Evolutionary conservation across 805 yeast genomes (phyloP).

Genomic region (Metschnikowia gelsemii): DNA sequence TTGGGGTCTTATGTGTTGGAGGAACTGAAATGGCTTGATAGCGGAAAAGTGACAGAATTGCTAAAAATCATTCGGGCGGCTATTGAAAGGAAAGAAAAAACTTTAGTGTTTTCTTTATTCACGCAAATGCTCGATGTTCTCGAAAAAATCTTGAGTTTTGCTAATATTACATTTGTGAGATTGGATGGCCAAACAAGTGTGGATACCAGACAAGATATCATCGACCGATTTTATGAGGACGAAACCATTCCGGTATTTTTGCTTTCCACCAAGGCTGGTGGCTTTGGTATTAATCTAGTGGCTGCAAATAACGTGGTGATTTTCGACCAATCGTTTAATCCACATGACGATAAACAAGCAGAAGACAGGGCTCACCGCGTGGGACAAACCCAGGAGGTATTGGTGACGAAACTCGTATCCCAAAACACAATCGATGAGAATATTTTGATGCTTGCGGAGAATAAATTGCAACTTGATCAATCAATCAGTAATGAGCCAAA

Average conservation of each 20-base stretch:
- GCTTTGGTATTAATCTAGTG: slow-evolving; percentile 94
- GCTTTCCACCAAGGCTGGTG: slow-evolving; percentile 95
- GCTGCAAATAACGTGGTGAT: slow-evolving; percentile 92
- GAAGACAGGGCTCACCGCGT: slow-evolving; percentile 98
- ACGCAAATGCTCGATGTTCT: slow-evolving; percentile 89
- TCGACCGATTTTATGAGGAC: slow-evolving; percentile 85
- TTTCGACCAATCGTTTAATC: slow-evolving; percentile 92
- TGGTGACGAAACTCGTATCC: slow-evolving; percentile 72
- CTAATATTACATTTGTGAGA: slow-evolving; percentile 71
- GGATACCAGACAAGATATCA: slow-evolving; percentile 86
- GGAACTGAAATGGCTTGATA: slow-evolving; percentile 53
- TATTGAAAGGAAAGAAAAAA: slow-evolving; percentile 60
- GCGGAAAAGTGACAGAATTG: slow-evolving; percentile 73
- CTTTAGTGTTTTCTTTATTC: slow-evolving; percentile 84
- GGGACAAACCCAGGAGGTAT: slow-evolving; percentile 85
- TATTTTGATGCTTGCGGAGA: slow-evolving; percentile 80
- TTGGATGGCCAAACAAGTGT: slow-evolving; percentile 94
- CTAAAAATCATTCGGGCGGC: slow-evolving; percentile 56
- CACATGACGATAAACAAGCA: slow-evolving; percentile 98
- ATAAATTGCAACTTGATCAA: slow-evolving; percentile 83
- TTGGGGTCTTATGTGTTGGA: slow-evolving; percentile 53
- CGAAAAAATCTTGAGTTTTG: slow-evolving; percentile 66
- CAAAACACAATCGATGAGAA: slow-evolving; percentile 84
- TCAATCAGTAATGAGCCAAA: slow-evolving; percentile 48
- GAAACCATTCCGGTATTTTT: slow-evolving; percentile 79